Base-by-base conservation (phyloP, 2,329 filamentous ascomycete species). In the Cercospora janseana region DNA sequence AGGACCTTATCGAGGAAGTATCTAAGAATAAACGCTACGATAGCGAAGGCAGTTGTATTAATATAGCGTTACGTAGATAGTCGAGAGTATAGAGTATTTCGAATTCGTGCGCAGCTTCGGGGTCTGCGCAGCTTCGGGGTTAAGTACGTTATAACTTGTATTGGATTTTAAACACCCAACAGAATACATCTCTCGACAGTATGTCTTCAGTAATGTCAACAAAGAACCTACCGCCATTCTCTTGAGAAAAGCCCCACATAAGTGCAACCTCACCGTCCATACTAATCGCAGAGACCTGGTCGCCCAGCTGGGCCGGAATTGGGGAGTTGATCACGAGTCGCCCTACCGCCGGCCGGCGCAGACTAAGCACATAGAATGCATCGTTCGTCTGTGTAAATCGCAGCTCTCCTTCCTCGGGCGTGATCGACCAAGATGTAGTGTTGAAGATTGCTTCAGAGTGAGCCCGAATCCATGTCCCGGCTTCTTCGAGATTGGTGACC, bases 361-460 rank as follows among this genome's bases (percentile, higher is more conserved):
- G 56, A 2, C 71, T 70, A 8, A 74, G 55, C 24, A 79, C 67
- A 55, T 80, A 81, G 52, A 81, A 80, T 0, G 79, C 78, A 6
- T 78, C 72, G 1, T 67, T 51, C 0, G 71, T 79, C 57, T 73
- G 72, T 3, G 78, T 80, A 56, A 80, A 81, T 4, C 79, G 63
- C 0, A 80, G 61, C 0, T 64, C 65, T 0, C 71, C 70, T 35
- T 76, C 74, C 10, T 71, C 66, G 0, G 75, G 69, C 5, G 66
- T 69, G 2, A 76, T 63, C 54, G 73, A 72, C 75, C 76, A 79
- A 59, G 78, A 80, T 1, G 73, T 79, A 3, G 79, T 81, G 47
- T 78, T 76, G 60, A 76, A 82, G 18, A 82, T 72, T 1, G 77
- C 78, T 60, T 82, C 78, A 2, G 51, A 72, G 59, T 82, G 78